phyloP scores from a whole-genome alignment of 2,329 filamentous ascomycete genomes.

The Ophiostoma fasciatum region DNA sequence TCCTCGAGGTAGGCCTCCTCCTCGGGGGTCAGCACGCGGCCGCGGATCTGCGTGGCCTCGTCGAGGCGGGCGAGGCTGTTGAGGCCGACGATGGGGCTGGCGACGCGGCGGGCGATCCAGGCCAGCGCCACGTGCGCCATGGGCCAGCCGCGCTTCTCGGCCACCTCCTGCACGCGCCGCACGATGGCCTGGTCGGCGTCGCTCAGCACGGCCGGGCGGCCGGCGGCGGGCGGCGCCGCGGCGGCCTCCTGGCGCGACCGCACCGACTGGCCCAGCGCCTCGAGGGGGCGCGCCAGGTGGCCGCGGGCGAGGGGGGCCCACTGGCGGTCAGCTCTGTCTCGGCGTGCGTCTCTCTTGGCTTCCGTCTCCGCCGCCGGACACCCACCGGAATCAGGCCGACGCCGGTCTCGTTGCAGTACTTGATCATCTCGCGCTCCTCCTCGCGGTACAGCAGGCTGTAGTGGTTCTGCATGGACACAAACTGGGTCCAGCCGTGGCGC shows the following conservation, averaged over 20 bases:
- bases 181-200: slow-evolving; percentile 15
- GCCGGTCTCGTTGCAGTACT: slow-evolving; percentile 19
- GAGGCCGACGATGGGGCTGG: slow-evolving; percentile 47
- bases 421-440: slow-evolving; percentile 30
- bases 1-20: slow-evolving; percentile 49
- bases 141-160: slow-evolving; percentile 9
- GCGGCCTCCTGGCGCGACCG: slow-evolving; percentile 11
- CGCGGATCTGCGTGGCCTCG: slow-evolving; percentile 36
- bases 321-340: too few species aligned
- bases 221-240: too few species aligned
- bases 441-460: slow-evolving; percentile 40
- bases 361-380: too few species aligned
- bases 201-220: not conserved
- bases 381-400: slow-evolving; percentile 20
- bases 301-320: slow-evolving; percentile 22
- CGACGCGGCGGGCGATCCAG: slow-evolving; percentile 41
- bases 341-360: too few species aligned
- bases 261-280: slow-evolving; percentile 7
- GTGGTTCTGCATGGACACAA: slow-evolving; percentile 39
- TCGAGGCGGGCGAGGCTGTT: slow-evolving; percentile 44
- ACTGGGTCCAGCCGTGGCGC: slow-evolving; percentile 37
- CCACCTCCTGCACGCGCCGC: slow-evolving; percentile 10
- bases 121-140: slow-evolving; percentile 41
- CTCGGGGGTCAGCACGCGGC: slow-evolving; percentile 36
- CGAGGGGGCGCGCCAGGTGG: slow-evolving; percentile 17